Evolutionary conservation across 371 early-diverging fungal genomes (phyloP).

Genomic region (Vairimorpha ceranae): DNA sequence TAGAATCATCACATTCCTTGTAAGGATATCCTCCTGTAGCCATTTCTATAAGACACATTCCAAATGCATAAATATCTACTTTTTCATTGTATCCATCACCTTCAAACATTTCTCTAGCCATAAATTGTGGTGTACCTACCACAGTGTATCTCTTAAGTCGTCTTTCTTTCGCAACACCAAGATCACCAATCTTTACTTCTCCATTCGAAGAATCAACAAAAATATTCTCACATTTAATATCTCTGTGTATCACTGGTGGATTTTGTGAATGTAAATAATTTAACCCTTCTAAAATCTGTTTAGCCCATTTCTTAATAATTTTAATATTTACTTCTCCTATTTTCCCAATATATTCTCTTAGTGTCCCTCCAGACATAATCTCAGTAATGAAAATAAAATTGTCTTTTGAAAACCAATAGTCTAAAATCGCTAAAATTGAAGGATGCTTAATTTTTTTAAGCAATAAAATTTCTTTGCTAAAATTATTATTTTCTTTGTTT

Average conservation of each 20-base stretch:
- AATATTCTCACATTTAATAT: conserved; percentile 70
- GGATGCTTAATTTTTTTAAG: conserved; percentile 73
- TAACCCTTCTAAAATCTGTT: conserved; percentile 67
- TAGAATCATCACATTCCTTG: conserved; percentile 73
- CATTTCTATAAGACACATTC: conserved; percentile 79
- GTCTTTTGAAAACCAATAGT: conserved; percentile 67
- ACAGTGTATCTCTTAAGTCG: conserved; percentile 73
- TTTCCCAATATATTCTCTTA: conserved; percentile 67
- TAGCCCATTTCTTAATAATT: conserved; percentile 49
- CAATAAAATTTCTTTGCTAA: conserved; percentile 66
- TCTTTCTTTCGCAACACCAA: conserved; percentile 77
- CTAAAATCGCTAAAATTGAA: conserved; percentile 72
- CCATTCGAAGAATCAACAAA: conserved; percentile 81
- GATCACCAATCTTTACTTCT: conserved; percentile 81
- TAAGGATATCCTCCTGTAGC: conserved; percentile 78
- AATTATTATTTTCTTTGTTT: conserved; percentile 67
- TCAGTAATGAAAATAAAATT: conserved; percentile 80
- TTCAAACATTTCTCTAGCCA: conserved; percentile 65
- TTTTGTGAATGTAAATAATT: conserved; percentile 71
- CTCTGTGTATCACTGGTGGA: conserved; percentile 78
- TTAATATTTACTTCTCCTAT: conserved; percentile 61
- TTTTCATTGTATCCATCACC: conserved; percentile 78
- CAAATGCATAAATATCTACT: conserved; percentile 82
- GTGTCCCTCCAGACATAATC: conserved; percentile 78
- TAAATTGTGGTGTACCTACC: conserved; percentile 79